Evolutionary conservation across 2,329 filamentous ascomycete species (phyloP), one percentile per base, ranked within the genome.

Genomic region (Periconia digitata): DNA sequence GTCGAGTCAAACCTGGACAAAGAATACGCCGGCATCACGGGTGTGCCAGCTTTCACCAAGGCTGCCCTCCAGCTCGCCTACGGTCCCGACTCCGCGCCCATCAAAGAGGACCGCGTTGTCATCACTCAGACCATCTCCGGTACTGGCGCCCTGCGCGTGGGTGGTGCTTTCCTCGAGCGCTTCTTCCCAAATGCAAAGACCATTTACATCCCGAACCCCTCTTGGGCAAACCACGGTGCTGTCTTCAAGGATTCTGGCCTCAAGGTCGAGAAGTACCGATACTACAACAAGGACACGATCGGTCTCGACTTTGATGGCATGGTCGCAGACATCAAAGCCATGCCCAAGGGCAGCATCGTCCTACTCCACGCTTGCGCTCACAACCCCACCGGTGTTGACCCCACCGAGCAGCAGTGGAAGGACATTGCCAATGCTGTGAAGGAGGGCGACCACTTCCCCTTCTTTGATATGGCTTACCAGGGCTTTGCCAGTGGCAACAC

Each of bases 391-490:
- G 92, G 92, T 72, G 88, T 97, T 66, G 92, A 97, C 77, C 94
- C 92, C 29, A 96, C 89, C 36, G 77, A 84, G 65, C 87, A 90
- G 73, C 92, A 97, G 80, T 97, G 92, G 92, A 84, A 84, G 76
- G 80, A 92, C 78, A 94, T 99, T 73, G 90, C 89, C 74, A 78
- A 87, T 53, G 88, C 87, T 53, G 85, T 96, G 74, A 95, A 95
- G 83, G 82, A 85, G 71, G 85, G 88, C 73, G 85, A 82, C 43
- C 92, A 97, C 82, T 95, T 87, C 73, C 86, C 90, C 65, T 96
- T 99, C 84, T 99, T 97, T 79, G 92, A 97, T 76, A 96, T 96
- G 92, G 92, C 92, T 57, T 99, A 99, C 82, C 92, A 99, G 79
- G 92, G 92, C 64, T 97, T 99, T 70, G 92, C 92, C 63, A 94